phyloP scores from a whole-genome alignment of 2,329 filamentous ascomycete genomes.

The Cercospora janseana region DNA sequence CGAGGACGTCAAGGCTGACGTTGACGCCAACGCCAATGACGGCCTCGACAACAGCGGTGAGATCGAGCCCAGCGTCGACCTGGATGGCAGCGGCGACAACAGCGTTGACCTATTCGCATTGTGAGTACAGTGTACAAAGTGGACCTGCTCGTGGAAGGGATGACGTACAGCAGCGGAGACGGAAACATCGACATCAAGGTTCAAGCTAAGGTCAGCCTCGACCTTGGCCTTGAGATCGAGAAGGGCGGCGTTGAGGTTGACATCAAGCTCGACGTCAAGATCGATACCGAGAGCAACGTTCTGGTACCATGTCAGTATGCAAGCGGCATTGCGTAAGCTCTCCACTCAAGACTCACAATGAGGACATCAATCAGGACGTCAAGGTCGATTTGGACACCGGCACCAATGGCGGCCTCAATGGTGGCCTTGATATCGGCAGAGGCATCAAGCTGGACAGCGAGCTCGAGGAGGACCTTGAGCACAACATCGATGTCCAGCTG shows the following conservation, averaged over 20 bases:
- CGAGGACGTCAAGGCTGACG: background rate
- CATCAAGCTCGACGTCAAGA: background rate
- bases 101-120: background rate
- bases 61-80: background rate
- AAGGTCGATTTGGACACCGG: background rate
- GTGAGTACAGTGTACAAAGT: no score
- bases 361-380: slow-evolving; percentile 1
- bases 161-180: background rate
- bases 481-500: background rate
- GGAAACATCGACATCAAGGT: background rate
- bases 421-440: background rate
- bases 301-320: background rate
- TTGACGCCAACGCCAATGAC: background rate
- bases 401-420: background rate
- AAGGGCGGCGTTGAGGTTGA: background rate
- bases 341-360: background rate
- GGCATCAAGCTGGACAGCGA: slow-evolving; percentile 1
- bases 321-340: no score
- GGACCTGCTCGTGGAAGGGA: background rate
- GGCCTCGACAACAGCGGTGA: slow-evolving; percentile 1
- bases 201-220: background rate
- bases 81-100: background rate
- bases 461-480: background rate
- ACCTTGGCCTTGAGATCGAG: background rate
- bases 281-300: background rate